Percentiles rank a stretch among this genome's conserved stretches.
Conservation (phyloP, 129 eudicot species). For the Centella asiatica region DNA sequence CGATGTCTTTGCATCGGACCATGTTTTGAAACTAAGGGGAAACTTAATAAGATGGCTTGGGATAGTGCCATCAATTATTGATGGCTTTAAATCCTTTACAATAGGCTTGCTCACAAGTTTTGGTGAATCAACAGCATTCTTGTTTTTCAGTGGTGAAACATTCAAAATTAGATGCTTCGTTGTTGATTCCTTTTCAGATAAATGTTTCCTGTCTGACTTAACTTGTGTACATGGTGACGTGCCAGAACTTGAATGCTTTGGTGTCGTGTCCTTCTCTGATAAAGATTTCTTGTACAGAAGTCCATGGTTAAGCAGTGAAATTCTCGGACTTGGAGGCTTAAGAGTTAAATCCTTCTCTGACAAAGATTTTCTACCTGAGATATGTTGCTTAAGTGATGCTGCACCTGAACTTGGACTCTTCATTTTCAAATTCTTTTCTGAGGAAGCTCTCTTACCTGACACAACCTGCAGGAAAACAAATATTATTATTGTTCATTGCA, state of each 20-base stretch:
- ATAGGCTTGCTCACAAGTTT: constrained; percentile 39
- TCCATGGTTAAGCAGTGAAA: constrained; percentile 27
- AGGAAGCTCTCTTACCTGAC: constrained; percentile 26
- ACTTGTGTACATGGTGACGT: constrained; percentile 3
- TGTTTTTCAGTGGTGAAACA: constrained; percentile 55
- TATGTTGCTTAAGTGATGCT: constrained; percentile 26
- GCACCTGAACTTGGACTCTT: constrained; percentile 10
- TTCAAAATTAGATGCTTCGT: constrained; percentile 20
- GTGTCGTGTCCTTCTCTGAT: constrained; percentile 21
- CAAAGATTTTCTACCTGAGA: constrained; percentile 26
- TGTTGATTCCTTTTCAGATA: not conserved
- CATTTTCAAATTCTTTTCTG: constrained; percentile 20
- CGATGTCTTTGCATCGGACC: constrained; percentile 30
- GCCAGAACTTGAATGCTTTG: constrained; percentile 10
- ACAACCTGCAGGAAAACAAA: constrained; percentile 29
- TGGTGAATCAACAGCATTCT: constrained; percentile 47
- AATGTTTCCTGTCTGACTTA: not conserved
- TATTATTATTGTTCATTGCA: not conserved
- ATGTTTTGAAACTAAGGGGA: constrained; percentile 31
- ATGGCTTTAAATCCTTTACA: constrained; percentile 35
- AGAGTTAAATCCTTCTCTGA: constrained; percentile 21
- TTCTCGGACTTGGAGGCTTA: constrained; percentile 16
- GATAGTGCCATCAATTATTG: constrained; percentile 26
- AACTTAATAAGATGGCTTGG: constrained; percentile 35
- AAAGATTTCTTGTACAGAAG: constrained; percentile 25